Percentiles rank a stretch among this genome's conserved stretches.
These are phyloP conservation scores for Spinellus fusiger DNA, from an alignment of 192 early-diverging fungal genomes.

Conservation along the genomic window DNA sequence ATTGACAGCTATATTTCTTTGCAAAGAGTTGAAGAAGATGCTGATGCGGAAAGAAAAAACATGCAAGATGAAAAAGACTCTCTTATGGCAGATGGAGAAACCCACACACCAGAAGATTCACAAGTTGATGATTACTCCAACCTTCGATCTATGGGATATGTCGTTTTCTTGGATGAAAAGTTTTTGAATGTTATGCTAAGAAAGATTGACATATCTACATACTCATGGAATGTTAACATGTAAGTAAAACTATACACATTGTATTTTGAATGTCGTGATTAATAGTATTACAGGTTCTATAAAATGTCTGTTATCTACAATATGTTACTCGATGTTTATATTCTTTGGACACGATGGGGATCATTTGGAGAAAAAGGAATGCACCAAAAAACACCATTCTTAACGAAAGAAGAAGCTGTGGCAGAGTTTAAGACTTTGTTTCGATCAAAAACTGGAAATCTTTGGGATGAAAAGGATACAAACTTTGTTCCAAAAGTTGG, in stretches of 20 bases:
- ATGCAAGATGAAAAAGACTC: conserved; percentile 9
- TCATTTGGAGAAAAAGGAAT: conserved; percentile 56
- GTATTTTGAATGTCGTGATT: neutral
- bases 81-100: neutral
- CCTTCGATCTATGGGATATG: conserved; percentile 18
- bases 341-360: conserved; percentile 70
- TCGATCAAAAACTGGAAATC: conserved; percentile 60
- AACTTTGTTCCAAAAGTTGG: conserved; percentile 47
- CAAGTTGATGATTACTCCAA: conserved; percentile 24
- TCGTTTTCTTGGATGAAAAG: conserved; percentile 21
- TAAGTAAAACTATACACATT: conserved; percentile 13
- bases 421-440: conserved; percentile 59
- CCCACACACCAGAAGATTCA: conserved; percentile 11
- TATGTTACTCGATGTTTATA: conserved; percentile 36
- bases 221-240: conserved; percentile 31
- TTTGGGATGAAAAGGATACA: conserved; percentile 48
- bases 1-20: conserved; percentile 19
- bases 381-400: conserved; percentile 35
- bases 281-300: conserved; percentile 34
- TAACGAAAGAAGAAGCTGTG: conserved; percentile 30
- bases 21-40: conserved; percentile 31
- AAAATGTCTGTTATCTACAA: conserved; percentile 54
- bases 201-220: conserved; percentile 36
- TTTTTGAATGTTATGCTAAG: conserved; percentile 42
- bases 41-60: conserved; percentile 14